phyloP scores from a whole-genome alignment of 148 eudicot species.

The Rhododendron ferrugineum region DNA sequence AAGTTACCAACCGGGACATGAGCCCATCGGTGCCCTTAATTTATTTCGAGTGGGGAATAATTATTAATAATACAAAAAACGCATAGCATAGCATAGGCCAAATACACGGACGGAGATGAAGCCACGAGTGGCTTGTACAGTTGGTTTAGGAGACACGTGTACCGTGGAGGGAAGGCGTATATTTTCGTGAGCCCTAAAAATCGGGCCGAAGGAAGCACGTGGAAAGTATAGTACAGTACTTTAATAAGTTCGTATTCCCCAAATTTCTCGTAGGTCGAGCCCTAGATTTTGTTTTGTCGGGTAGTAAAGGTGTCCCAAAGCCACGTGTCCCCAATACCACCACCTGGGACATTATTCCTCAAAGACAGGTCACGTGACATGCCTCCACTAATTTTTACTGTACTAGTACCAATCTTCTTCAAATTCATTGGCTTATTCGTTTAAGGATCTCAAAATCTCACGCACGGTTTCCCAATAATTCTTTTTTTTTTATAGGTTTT shows the following conservation, averaged over 20 bases:
- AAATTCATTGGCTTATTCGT: too few relatives aligned
- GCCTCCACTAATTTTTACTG: too few relatives aligned
- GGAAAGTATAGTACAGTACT: neutral
- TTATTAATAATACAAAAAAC: neutral
- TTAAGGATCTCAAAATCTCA: rapidly evolving
- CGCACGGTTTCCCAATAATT: too few relatives aligned
- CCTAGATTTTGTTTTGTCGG: neutral
- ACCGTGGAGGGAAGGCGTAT: neutral
- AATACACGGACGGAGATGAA: neutral
- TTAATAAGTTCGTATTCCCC: neutral
- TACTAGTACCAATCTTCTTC: too few relatives aligned
- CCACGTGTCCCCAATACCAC: neutral
- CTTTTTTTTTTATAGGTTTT: too few relatives aligned
- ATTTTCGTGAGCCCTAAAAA: neutral
- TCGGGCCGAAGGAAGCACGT: neutral
- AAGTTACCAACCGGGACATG: too few relatives aligned
- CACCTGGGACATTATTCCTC: neutral
- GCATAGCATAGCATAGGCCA: too few relatives aligned
- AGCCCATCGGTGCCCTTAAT: too few relatives aligned
- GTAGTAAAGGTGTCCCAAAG: neutral
- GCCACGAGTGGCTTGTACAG: neutral
- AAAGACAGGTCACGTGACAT: neutral
- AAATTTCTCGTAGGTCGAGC: neutral
- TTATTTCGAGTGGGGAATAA: neutral
- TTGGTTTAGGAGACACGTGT: neutral